phyloP scores from a whole-genome alignment of 352 stramenopile species.

The Elongisporangium undulatum region DNA sequence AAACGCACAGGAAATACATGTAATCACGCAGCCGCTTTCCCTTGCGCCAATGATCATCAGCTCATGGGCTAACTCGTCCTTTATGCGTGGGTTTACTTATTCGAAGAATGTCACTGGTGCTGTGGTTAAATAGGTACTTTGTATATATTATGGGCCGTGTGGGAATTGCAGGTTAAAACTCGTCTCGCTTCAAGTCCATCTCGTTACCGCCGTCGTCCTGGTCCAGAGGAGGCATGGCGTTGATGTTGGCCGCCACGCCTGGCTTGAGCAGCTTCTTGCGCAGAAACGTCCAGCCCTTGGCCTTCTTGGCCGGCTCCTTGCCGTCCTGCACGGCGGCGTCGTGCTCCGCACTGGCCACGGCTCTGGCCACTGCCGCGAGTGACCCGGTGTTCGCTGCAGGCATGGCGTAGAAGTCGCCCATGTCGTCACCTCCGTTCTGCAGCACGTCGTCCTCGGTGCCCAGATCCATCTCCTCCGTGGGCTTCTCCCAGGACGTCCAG shows the following conservation, averaged over 20 bases:
- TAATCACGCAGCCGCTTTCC: not conserved
- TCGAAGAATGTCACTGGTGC: no score
- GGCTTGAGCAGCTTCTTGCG: conserved; percentile 9
- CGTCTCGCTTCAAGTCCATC: not conserved
- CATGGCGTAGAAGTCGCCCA: conserved; percentile 14
- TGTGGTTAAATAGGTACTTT: not conserved
- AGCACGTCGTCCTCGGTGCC: conserved; percentile 6
- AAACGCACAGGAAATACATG: not conserved
- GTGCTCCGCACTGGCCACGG: conserved; percentile 16
- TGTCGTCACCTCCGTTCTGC: conserved; percentile 14
- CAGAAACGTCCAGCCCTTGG: conserved; percentile 21
- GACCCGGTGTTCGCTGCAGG: conserved; percentile 1
- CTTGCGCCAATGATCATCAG: not conserved
- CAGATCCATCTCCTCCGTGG: conserved; percentile 21
- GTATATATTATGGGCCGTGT: not conserved
- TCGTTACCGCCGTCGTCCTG: no score
- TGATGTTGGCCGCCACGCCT: conserved; percentile 2
- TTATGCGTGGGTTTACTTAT: no score
- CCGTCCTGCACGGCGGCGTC: conserved; percentile 7
- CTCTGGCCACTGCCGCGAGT: conserved; percentile 7
- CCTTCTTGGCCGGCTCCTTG: conserved; percentile 22
- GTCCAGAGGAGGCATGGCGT: conserved; percentile 4
- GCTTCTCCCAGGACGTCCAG: conserved; percentile 65
- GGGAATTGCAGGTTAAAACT: not conserved
- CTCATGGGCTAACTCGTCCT: not conserved